Evolutionary conservation across 139 green algal species (phyloP).

Genomic region (Chlorella sp.): DNA sequence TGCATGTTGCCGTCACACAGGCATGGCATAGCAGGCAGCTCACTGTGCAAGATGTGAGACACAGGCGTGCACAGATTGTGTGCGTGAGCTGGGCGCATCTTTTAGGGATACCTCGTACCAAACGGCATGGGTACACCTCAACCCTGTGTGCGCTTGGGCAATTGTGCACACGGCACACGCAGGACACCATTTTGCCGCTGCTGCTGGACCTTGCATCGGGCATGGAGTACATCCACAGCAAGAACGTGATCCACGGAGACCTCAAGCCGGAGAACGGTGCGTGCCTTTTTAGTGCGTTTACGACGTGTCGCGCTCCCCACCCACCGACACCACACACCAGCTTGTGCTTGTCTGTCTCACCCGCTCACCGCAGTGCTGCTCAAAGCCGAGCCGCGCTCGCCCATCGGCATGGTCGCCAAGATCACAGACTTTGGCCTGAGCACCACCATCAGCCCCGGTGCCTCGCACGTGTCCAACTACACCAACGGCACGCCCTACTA

Average conservation of each 20-base stretch:
- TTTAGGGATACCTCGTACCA: no score
- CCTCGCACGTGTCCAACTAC: slow-evolving; percentile 10
- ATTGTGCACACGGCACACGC: background rate
- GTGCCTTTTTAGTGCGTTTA: no score
- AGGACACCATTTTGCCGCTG: slow-evolving; percentile 1
- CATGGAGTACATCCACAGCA: slow-evolving; percentile 14
- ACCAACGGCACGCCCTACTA: slow-evolving; percentile 10
- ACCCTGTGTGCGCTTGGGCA: background rate
- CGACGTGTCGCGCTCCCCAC: no score
- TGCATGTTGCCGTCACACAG: no score
- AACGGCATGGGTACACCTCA: no score
- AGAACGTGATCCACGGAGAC: slow-evolving; percentile 10
- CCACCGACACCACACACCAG: no score
- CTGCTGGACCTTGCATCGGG: slow-evolving; percentile 8
- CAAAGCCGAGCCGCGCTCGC: background rate
- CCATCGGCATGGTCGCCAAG: slow-evolving; percentile 8
- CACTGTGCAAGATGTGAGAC: no score
- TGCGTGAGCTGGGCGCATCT: no score
- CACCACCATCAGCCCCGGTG: background rate
- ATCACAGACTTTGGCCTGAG: slow-evolving; percentile 9
- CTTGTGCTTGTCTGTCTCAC: no score
- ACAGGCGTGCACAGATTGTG: no score
- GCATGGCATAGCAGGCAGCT: no score
- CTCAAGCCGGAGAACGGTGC: slow-evolving; percentile 9
- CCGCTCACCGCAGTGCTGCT: slow-evolving; percentile 4